Conservation (phyloP, 2,329 filamentous ascomycete species). For the Fusarium pseudograminearum region DNA sequence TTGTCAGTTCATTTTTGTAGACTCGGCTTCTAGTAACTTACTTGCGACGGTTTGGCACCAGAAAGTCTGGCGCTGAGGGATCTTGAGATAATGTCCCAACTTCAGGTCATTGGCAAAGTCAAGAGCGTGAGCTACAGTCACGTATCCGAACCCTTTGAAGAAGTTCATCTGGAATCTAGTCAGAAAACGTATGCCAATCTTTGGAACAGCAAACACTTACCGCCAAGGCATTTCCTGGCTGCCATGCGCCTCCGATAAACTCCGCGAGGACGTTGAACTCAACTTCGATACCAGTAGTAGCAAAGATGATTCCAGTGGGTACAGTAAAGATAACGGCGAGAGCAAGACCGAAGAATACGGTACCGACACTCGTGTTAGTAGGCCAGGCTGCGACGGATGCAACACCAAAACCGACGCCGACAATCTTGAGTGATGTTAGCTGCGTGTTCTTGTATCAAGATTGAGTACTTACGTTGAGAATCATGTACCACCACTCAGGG, state of each 20-base stretch:
- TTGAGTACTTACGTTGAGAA: slow-evolving; percentile 32
- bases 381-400: slow-evolving; percentile 54
- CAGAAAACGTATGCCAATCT: rapidly evolving
- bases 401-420: slow-evolving; percentile 53
- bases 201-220: background rate
- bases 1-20: background rate
- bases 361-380: slow-evolving; percentile 57
- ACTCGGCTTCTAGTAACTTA: background rate
- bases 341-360: slow-evolving; percentile 59
- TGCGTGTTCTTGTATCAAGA: rapidly evolving
- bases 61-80: slow-evolving; percentile 54
- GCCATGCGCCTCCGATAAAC: slow-evolving; percentile 59
- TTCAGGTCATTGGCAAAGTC: slow-evolving; percentile 54
- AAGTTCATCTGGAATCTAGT: slow-evolving; percentile 54
- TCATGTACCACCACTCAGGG: slow-evolving; percentile 61
- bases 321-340: slow-evolving; percentile 59
- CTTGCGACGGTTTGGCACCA: slow-evolving; percentile 52
- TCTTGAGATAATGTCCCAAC: slow-evolving; percentile 60
- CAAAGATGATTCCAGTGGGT: slow-evolving; percentile 59
- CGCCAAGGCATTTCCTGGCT: slow-evolving; percentile 58
- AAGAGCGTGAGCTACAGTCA: slow-evolving; percentile 54
- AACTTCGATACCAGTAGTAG: slow-evolving; percentile 59
- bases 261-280: slow-evolving; percentile 62
- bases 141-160: slow-evolving; percentile 59
- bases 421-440: slow-evolving; percentile 22